Conservation (phyloP, 306 rosid genomes). For the Malus asiatica region DNA sequence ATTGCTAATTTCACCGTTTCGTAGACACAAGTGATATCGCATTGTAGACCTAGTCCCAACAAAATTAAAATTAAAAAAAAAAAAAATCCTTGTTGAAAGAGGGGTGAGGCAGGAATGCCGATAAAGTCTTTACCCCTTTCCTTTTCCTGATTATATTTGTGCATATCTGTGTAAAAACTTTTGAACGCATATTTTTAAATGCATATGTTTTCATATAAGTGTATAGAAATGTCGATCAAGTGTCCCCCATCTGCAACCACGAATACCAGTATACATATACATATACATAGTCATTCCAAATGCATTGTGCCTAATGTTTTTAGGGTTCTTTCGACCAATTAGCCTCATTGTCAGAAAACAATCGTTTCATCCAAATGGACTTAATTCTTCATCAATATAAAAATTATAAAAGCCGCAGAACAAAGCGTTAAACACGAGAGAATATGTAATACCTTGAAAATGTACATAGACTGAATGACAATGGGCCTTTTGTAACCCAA, state of each 20-base stretch:
- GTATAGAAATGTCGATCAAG: not conserved
- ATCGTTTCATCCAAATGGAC: not conserved
- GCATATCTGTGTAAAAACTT: not conserved
- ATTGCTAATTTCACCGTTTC: not conserved
- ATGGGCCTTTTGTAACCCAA: conserved; percentile 78
- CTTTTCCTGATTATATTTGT: not conserved
- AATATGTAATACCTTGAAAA: conserved; percentile 67
- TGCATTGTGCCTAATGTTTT: not conserved
- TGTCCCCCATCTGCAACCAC: not conserved
- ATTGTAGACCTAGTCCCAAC: not conserved
- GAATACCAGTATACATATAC: not conserved
- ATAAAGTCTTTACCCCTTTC: not conserved
- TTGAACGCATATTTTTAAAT: not conserved
- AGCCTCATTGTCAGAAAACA: not conserved
- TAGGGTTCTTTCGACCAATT: not conserved
- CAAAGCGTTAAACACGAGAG: not conserved
- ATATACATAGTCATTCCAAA: not conserved
- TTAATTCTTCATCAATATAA: not conserved
- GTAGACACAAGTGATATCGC: not conserved
- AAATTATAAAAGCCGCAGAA: not conserved
- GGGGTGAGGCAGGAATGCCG: not conserved
- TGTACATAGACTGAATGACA: conserved; percentile 85
- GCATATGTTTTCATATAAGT: not conserved
- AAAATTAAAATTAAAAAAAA: not conserved
- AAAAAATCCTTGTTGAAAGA: not conserved